Evolutionary conservation across 1,284 basidiomycete species (phyloP), one percentile per base, ranked within the genome.

Genomic region (Rhodotorula sp.): DNA sequence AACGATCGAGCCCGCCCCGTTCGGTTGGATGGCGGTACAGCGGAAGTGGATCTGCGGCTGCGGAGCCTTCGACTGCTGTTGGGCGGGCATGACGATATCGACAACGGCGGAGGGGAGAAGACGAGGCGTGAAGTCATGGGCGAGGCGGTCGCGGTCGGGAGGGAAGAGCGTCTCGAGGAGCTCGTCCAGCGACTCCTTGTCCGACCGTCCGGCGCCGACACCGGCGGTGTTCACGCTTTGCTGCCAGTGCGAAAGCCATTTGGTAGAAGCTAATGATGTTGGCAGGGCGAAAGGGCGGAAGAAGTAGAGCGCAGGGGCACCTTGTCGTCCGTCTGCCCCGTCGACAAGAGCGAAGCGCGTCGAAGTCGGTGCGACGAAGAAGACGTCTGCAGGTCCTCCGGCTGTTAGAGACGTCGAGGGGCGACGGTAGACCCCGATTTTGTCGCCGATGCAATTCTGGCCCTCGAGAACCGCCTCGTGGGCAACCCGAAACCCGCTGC

Each of bases 361-460:
- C 44, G 55, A 30, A 2, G 68, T 55, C 27, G 59, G 51, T 0
- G 66, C 22, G n/a, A 55, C 55, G 15, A 69, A 36, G 30, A 66
- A 39, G 6, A 54, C n/a, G 4, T 66, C 68, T 4, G 27, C 11
- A 20, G 20, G 30, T 10, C 24, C 55, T 22, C 15, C 36, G 1
- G 27, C 58, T 2, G 4, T 13, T 20, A 4, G 36, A 17, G 5
- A 2, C 9, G 48, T 4, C 30, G 34, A 4, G 1, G 4, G 20
- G 0, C 29, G 67, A 20, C 49, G 59, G 30, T 34, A 54, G 17
- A 34, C 27, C 9, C 68, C 68, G 7, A 69, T 9, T 19, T 13
- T 19, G 46, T 69, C 64, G 20, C 59, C 63, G 46, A 69, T n/a
- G n/a, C 68, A 66, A n/a, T 47, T 46, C 32, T 59, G 48, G 15